These are phyloP conservation scores for Ottelia alismoides DNA, from an alignment of 106 monocot genomes.

Conservation along the genomic window DNA sequence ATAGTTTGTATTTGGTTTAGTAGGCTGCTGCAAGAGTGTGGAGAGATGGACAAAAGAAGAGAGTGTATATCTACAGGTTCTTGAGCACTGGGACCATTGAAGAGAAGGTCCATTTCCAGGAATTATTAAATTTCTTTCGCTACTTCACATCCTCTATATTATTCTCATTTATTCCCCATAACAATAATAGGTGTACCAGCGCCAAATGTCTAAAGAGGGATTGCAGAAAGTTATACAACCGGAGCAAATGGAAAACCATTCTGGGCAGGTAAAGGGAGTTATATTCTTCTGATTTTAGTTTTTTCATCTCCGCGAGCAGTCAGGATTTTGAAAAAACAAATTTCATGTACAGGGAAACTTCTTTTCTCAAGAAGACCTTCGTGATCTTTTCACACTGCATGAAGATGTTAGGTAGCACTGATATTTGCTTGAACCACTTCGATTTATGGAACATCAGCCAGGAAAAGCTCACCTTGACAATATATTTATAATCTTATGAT, in stretches of 20 bases:
- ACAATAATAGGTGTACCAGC: constrained; percentile 70
- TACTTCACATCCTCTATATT: too few species aligned
- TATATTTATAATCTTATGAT: neutral
- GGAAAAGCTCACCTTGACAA: neutral
- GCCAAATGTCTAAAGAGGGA: constrained; percentile 99
- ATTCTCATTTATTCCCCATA: too few species aligned
- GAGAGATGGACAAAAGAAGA: constrained; percentile 98
- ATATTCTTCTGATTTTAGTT: neutral
- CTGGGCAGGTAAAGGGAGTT: constrained; percentile 24
- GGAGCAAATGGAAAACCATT: constrained; percentile 37
- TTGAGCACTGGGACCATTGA: constrained; percentile 94
- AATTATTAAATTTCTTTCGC: too few species aligned
- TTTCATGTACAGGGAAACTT: constrained; percentile 45
- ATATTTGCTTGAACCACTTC: neutral
- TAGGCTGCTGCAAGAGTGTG: constrained; percentile 98
- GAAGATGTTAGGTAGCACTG: constrained; percentile 51
- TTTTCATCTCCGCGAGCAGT: too few species aligned
- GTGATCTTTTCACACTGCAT: constrained; percentile 86
- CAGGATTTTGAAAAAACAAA: too few species aligned
- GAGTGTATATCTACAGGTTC: constrained; percentile 92
- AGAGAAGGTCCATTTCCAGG: constrained; percentile 95
- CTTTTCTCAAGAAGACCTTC: constrained; percentile 79
- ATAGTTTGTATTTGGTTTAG: too few species aligned
- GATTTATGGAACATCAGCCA: neutral
- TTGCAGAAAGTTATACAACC: constrained; percentile 97